Conservation (phyloP, 352 stramenopile species). For the Phytopythium vexans region DNA sequence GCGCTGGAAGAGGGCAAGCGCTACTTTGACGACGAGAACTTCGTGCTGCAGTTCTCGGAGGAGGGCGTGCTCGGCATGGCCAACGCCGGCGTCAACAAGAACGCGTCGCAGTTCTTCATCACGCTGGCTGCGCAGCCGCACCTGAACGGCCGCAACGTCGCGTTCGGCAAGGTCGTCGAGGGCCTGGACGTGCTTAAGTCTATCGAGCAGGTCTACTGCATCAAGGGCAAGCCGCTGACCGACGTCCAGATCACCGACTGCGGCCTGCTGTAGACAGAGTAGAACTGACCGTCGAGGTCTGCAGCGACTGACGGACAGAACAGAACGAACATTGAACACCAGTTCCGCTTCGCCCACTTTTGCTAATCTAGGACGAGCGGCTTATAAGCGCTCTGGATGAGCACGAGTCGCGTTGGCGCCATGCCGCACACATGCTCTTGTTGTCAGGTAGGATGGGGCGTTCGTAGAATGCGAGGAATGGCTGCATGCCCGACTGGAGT, state of each 20-base stretch:
- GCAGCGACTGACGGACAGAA: too few species aligned
- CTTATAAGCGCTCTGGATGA: too few species aligned
- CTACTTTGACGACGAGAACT: slow-evolving; percentile 88
- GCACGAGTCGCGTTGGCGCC: too few species aligned
- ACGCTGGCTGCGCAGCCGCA: slow-evolving; percentile 81
- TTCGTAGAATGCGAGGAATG: too few species aligned
- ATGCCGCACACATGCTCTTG: too few species aligned
- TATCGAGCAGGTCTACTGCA: slow-evolving; percentile 80
- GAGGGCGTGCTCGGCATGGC: slow-evolving; percentile 94
- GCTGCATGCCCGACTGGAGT: too few species aligned
- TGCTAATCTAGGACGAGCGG: too few species aligned
- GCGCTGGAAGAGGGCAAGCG: slow-evolving; percentile 61
- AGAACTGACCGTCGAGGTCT: too few species aligned
- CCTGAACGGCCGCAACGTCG: slow-evolving; percentile 85
- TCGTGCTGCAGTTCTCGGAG: slow-evolving; percentile 82
- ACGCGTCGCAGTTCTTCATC: slow-evolving; percentile 99
- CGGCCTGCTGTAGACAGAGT: slow-evolving; percentile 76
- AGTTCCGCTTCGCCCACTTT: too few species aligned
- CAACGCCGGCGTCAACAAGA: slow-evolving; percentile 97
- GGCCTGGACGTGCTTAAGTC: slow-evolving; percentile 79
- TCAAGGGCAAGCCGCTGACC: slow-evolving; percentile 80
- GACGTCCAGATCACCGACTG: slow-evolving; percentile 79
- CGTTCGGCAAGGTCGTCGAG: slow-evolving; percentile 86
- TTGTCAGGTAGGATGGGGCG: too few species aligned
- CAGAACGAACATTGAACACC: too few species aligned